Evolutionary conservation across 495 filamentous ascomycete species (phyloP).

Genomic region (Podospora tetraspora): DNA sequence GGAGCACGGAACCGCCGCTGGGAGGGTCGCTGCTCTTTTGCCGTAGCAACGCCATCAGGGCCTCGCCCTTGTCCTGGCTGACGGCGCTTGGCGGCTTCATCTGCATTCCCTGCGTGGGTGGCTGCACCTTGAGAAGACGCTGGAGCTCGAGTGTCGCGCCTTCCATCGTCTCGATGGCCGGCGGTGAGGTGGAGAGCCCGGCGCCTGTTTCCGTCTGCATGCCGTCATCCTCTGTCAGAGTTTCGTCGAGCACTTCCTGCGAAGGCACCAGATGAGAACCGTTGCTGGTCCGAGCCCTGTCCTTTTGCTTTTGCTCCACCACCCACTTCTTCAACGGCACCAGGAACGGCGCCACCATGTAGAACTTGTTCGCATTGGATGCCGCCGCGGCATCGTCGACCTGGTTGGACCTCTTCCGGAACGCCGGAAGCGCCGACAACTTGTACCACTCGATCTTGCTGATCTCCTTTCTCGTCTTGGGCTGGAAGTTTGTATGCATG

Average conservation of each 20-base stretch:
- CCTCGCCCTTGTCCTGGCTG: slow-evolving; percentile 30
- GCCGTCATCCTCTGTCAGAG: slow-evolving; percentile 40
- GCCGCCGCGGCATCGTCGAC: slow-evolving; percentile 45
- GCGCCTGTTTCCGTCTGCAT: slow-evolving; percentile 23
- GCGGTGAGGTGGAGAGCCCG: slow-evolving; percentile 14
- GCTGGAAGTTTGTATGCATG: slow-evolving; percentile 78
- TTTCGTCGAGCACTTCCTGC: slow-evolving; percentile 30
- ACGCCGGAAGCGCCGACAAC: slow-evolving; percentile 78
- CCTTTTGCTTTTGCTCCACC: slow-evolving; percentile 66
- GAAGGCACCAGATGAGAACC: slow-evolving; percentile 25
- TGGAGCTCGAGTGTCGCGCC: slow-evolving; percentile 61
- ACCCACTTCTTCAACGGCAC: slow-evolving; percentile 88
- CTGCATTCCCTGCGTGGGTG: slow-evolving; percentile 42
- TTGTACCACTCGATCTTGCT: slow-evolving; percentile 93
- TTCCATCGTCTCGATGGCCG: slow-evolving; percentile 40
- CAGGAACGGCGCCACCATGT: slow-evolving; percentile 95
- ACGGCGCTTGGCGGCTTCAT: slow-evolving; percentile 18
- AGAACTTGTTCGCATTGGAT: slow-evolving; percentile 77
- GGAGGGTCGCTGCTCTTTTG: slow-evolving; percentile 15
- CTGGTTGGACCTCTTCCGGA: slow-evolving; percentile 58
- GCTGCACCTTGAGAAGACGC: slow-evolving; percentile 58
- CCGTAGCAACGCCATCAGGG: slow-evolving; percentile 32
- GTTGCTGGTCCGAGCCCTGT: slow-evolving; percentile 37
- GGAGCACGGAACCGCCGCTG: neutral
- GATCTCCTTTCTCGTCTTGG: slow-evolving; percentile 92